A percentile compares a stretch with the other conserved stretches of the same genome.
Conservation (phyloP, 306 rosid genomes). For the Lathyrus oleraceus region DNA sequence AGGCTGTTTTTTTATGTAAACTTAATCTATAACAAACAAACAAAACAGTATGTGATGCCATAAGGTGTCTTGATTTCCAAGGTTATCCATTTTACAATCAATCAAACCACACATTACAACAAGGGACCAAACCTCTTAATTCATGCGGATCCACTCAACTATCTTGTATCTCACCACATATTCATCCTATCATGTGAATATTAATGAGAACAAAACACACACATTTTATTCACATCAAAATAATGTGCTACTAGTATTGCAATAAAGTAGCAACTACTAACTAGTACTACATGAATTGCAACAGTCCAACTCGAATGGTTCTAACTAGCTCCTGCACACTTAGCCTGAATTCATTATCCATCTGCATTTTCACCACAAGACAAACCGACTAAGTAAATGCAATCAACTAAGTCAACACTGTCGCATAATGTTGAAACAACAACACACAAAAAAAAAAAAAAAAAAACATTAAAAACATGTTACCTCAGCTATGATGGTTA, state of each 20-base stretch:
- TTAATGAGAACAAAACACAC: not conserved
- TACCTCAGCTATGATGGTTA: slow-evolving; percentile 47
- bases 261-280: too few species aligned
- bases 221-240: not conserved
- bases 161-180: not conserved
- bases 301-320: slow-evolving; percentile 43
- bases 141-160: not conserved
- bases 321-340: slow-evolving; percentile 57
- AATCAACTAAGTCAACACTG: not conserved
- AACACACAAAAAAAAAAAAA: too few species aligned
- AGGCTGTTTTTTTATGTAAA: too few species aligned
- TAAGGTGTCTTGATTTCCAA: not conserved
- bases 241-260: not conserved
- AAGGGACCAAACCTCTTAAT: not conserved
- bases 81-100: not conserved
- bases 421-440: not conserved
- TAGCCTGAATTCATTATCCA: slow-evolving; percentile 53
- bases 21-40: too few species aligned
- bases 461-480: not conserved
- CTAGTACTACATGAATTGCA: slow-evolving; percentile 35
- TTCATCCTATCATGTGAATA: not conserved
- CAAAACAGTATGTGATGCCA: not conserved
- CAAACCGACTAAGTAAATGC: not conserved
- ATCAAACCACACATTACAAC: not conserved
- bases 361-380: slow-evolving; percentile 45